These are phyloP conservation scores for Noccaea bulbosa DNA, from an alignment of 345 rosid species.

Conservation along the genomic window DNA sequence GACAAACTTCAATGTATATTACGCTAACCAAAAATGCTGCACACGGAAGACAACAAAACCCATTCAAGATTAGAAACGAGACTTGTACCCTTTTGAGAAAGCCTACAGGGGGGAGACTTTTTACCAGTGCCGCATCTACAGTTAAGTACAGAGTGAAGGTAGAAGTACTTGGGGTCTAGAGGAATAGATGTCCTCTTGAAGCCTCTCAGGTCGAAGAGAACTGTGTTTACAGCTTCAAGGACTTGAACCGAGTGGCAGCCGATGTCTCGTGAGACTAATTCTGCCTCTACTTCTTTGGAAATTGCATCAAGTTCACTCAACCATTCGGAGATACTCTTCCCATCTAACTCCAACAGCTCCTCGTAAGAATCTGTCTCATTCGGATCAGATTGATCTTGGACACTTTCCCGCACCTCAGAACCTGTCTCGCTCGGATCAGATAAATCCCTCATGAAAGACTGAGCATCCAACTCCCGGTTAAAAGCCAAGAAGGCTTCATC, in stretches of 20 bases:
- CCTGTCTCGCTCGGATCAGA: slow-evolving; percentile 48
- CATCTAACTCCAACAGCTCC: slow-evolving; percentile 67
- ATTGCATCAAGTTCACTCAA: slow-evolving; percentile 63
- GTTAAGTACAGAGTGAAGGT: slow-evolving; percentile 78
- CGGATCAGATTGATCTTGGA: slow-evolving; percentile 34
- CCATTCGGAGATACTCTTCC: slow-evolving; percentile 70
- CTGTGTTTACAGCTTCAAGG: slow-evolving; percentile 79
- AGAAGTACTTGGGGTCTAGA: slow-evolving; percentile 67
- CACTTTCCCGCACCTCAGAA: slow-evolving; percentile 35
- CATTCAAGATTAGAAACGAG: slow-evolving; percentile 18
- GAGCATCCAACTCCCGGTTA: slow-evolving; percentile 64
- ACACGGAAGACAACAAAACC: slow-evolving; percentile 15
- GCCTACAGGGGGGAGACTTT: slow-evolving; percentile 29
- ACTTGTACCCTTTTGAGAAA: neutral
- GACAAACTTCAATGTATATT: slow-evolving; percentile 91
- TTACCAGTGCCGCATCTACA: slow-evolving; percentile 85
- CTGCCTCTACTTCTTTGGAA: slow-evolving; percentile 83
- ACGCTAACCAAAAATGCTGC: slow-evolving; percentile 91
- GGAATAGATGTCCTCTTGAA: slow-evolving; percentile 69
- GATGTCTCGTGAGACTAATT: slow-evolving; percentile 75
- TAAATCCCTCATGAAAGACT: slow-evolving; percentile 48
- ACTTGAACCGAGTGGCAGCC: slow-evolving; percentile 81
- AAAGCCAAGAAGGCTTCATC: slow-evolving; percentile 77
- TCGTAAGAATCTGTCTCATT: slow-evolving; percentile 48
- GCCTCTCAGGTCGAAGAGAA: slow-evolving; percentile 79